phyloP scores from a whole-genome alignment of 768 basidiomycete genomes.

The Austroboletus festivus region DNA sequence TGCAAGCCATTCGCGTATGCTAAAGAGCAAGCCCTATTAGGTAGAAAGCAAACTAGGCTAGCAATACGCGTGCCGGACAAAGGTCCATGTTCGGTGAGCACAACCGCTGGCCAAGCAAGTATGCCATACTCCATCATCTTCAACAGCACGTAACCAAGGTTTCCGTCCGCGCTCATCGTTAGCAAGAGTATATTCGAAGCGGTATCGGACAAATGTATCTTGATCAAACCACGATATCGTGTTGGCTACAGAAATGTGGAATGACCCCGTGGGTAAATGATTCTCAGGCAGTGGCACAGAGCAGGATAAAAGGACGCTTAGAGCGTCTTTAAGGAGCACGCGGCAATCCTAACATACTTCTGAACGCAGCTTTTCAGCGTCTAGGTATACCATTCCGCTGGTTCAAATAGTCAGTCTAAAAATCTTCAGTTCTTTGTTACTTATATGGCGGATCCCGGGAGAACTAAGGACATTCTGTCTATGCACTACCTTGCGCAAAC shows the following conservation, averaged over 20 bases:
- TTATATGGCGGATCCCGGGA: constrained; percentile 90
- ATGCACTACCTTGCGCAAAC: too few species aligned
- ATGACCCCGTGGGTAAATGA: constrained; percentile 22
- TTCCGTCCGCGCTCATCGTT: constrained; percentile 62
- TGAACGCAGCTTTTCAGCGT: constrained; percentile 84
- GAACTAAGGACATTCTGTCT: constrained; percentile 46
- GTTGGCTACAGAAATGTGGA: constrained; percentile 66
- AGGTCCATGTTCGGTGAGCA: constrained; percentile 51
- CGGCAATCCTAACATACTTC: constrained; percentile 69
- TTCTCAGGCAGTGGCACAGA: constrained; percentile 28
- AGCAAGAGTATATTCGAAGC: constrained; percentile 43
- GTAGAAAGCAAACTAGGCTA: neutral
- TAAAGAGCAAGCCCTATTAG: constrained; percentile 21
- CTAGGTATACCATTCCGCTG: constrained; percentile 96
- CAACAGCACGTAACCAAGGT: constrained; percentile 68
- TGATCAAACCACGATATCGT: constrained; percentile 77
- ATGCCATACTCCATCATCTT: constrained; percentile 43
- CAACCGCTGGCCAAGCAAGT: constrained; percentile 31
- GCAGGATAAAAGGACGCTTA: constrained; percentile 50
- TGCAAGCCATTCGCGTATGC: constrained; percentile 63
- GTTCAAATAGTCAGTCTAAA: constrained; percentile 1
- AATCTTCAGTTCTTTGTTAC: constrained; percentile 16
- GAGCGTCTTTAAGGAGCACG: constrained; percentile 70
- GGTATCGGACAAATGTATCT: constrained; percentile 52
- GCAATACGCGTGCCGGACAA: constrained; percentile 57